A percentile compares a stretch with the other conserved stretches of the same genome.
These are phyloP conservation scores for Pichia sp. DNA, from an alignment of 1,139 yeast genomes.

Conservation along the genomic window DNA sequence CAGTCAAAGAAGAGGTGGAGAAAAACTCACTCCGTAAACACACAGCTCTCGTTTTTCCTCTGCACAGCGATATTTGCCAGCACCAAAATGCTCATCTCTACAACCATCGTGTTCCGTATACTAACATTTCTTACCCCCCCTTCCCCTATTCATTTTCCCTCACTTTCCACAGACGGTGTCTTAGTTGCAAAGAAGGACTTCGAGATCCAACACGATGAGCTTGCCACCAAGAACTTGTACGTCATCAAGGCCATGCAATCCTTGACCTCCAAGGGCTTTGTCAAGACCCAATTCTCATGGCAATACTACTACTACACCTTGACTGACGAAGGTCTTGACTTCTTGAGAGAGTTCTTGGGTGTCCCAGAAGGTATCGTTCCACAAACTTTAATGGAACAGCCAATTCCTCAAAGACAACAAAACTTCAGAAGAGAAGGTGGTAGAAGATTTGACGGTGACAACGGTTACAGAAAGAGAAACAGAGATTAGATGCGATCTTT, in stretches of 20 bases:
- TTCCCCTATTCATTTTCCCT: background rate
- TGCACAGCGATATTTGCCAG: background rate
- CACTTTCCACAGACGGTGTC: conserved; percentile 77
- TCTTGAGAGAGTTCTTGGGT: conserved; percentile 97
- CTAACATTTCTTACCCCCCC: conserved; percentile 12
- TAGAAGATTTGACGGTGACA: conserved; percentile 35
- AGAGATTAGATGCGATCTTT: conserved; percentile 24
- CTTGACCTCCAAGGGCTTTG: conserved; percentile 97
- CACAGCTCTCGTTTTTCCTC: background rate
- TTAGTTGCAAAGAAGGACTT: conserved; percentile 99
- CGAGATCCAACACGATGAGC: conserved; percentile 97
- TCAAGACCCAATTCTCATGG: conserved; percentile 99
- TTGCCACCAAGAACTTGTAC: conserved; percentile 94
- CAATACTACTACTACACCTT: conserved; percentile 99
- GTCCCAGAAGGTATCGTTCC: conserved; percentile 99
- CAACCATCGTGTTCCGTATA: conserved; percentile 1
- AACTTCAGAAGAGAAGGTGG: conserved; percentile 49
- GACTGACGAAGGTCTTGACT: conserved; percentile 99
- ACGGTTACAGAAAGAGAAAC: conserved; percentile 42
- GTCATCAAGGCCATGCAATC: conserved; percentile 99
- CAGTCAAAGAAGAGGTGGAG: background rate
- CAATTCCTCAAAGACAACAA: conserved; percentile 78
- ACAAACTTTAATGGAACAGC: conserved; percentile 94
- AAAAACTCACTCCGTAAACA: too few species aligned
- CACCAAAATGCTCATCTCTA: too few species aligned